These are phyloP conservation scores for Arthrobotrys iridis DNA, from an alignment of 2,329 filamentous ascomycete genomes.

Conservation along the genomic window DNA sequence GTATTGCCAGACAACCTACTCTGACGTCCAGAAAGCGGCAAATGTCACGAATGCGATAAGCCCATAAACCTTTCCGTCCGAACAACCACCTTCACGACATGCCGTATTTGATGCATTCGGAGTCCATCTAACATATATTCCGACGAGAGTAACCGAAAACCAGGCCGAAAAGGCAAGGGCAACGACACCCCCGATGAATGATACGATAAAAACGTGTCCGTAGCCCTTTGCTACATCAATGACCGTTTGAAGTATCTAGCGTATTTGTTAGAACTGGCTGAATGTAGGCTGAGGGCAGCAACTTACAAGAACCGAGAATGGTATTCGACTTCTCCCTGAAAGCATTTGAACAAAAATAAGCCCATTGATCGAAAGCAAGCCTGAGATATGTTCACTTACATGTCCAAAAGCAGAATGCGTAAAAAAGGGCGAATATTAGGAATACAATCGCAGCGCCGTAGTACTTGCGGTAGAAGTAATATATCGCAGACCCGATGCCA, in stretches of 20 bases:
- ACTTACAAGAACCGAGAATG: slow-evolving; percentile 76
- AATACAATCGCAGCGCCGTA: slow-evolving; percentile 89
- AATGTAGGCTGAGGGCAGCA: not conserved
- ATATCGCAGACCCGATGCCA: slow-evolving; percentile 85
- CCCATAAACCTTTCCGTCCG: slow-evolving; percentile 80
- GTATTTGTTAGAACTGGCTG: slow-evolving; percentile 15
- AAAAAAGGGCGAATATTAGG: slow-evolving; percentile 81
- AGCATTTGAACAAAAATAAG: not conserved
- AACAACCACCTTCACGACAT: slow-evolving; percentile 70
- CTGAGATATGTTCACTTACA: slow-evolving; percentile 64
- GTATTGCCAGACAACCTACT: slow-evolving; percentile 67
- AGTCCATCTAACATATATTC: slow-evolving; percentile 83
- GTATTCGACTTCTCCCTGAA: slow-evolving; percentile 79
- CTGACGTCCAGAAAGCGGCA: slow-evolving; percentile 90
- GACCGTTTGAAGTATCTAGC: slow-evolving; percentile 78
- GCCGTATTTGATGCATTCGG: slow-evolving; percentile 66
- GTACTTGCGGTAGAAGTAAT: slow-evolving; percentile 69
- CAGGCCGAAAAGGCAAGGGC: slow-evolving; percentile 82
- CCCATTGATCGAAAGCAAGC: not conserved
- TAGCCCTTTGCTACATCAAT: slow-evolving; percentile 85
- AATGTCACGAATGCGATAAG: slow-evolving; percentile 88
- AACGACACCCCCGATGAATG: slow-evolving; percentile 80
- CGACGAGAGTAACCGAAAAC: slow-evolving; percentile 86
- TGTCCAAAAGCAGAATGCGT: slow-evolving; percentile 81
- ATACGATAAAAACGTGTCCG: slow-evolving; percentile 87